Conservation (phyloP, 1,284 basidiomycete species). For the Ceratobasidium papillatum region DNA sequence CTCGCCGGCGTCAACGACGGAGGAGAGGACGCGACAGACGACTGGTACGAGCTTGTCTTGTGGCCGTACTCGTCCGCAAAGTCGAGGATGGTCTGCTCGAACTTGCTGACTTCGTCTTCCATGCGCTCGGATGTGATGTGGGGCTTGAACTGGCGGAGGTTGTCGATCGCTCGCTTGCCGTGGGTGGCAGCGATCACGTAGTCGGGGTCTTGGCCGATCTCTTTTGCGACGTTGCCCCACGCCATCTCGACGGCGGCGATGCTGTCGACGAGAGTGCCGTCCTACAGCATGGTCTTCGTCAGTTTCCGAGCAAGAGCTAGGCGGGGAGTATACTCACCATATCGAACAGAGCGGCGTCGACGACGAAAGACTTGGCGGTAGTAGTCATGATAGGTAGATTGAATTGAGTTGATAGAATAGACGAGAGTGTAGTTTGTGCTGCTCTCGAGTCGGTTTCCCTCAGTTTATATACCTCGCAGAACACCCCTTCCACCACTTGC, state of each 20-base stretch:
- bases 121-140: slow-evolving; percentile 67
- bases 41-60: slow-evolving; percentile 42
- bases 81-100: slow-evolving; percentile 75
- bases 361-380: slow-evolving; percentile 55
- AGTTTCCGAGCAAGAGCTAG: too few relatives aligned
- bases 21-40: slow-evolving; percentile 47
- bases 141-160: slow-evolving; percentile 68
- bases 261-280: slow-evolving; percentile 77
- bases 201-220: slow-evolving; percentile 71
- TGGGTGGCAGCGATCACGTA: slow-evolving; percentile 77
- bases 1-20: slow-evolving; percentile 44
- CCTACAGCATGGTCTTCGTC: too few relatives aligned
- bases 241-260: slow-evolving; percentile 81
- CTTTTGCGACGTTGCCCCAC: slow-evolving; percentile 76
- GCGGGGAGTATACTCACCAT: slow-evolving; percentile 60
- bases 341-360: slow-evolving; percentile 74
- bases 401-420: too few relatives aligned
- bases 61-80: slow-evolving; percentile 71
- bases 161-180: slow-evolving; percentile 76
- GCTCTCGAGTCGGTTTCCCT: too few relatives aligned
- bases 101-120: slow-evolving; percentile 70
- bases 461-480: too few relatives aligned
- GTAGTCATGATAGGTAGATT: slow-evolving; percentile 47
- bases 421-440: too few relatives aligned
- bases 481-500: too few relatives aligned